Evolutionary conservation across 805 yeast species (phyloP), one percentile per base, ranked within the genome.

Genomic region (Yarrowia sp.): DNA sequence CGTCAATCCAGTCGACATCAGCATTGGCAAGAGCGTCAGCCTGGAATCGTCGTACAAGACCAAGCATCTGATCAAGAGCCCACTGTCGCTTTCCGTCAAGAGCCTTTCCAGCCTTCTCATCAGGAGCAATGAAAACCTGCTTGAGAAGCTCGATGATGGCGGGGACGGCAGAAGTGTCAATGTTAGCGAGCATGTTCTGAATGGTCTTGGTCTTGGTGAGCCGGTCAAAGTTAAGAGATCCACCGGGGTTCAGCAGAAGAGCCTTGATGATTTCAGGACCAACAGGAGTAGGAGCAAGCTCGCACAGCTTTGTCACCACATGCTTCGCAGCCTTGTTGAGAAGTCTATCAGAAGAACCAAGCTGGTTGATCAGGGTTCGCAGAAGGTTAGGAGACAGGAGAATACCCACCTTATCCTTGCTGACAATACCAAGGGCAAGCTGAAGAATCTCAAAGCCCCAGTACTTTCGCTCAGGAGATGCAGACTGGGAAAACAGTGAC

Each of bases 381-480:
- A 87, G 74, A 32, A 92, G 78, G 72, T 91, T 90, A 8, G 73
- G 70, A 14, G 73, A 67, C 43, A 77, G 67, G 10, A 78, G 56
- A 7, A 59, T 38, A 9, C 44, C 61, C 12, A 73, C 64, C 24
- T 67, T 48, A 1, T 74, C 67, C 11, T 71, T 64, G 2, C 74
- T 68, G 7, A 73, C 69, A 8, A 67, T 65, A 46, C 74, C 71
- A 7, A 86, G 72, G 64, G 85, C 80, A 61, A 80, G 77, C 44
- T 76, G 79, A 67, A 92, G 85, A 11, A 92, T 82, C 69, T 89
- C 89, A 70, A 92, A 85, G 0, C 97, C 98, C 83, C 90, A 83
- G 74, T 82, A 89, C 73, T 92, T 93, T 65, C 97, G 80, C 74
- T 92, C 98, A 33, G 87, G 83, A 0, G 97, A 91, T 0, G 97